phyloP scores from a whole-genome alignment of 2,329 filamentous ascomycete genomes.

The Colletotrichum tropicicola region DNA sequence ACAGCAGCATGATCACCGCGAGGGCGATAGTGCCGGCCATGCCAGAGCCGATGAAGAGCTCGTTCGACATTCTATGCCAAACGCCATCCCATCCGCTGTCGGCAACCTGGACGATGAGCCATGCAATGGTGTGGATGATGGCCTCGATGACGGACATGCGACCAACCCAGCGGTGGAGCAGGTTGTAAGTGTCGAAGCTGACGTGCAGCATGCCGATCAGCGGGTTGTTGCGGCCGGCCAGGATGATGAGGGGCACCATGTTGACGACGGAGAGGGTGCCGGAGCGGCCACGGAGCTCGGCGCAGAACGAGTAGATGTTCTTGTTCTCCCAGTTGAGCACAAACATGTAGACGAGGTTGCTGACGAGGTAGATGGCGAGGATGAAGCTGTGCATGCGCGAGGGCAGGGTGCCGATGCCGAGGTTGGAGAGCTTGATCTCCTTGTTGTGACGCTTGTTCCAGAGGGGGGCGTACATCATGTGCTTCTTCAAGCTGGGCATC shows the following conservation, averaged over 20 bases:
- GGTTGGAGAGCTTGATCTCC: conserved; percentile 69
- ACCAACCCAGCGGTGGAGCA: conserved; percentile 76
- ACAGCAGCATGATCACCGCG: conserved; percentile 72
- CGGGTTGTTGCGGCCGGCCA: conserved; percentile 93
- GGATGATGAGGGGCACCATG: conserved; percentile 88
- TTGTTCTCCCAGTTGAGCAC: conserved; percentile 66
- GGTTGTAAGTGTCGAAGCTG: conserved; percentile 97
- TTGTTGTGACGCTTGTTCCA: conserved; percentile 73
- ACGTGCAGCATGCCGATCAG: conserved; percentile 83
- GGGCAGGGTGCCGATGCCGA: conserved; percentile 70
- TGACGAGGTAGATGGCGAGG: conserved; percentile 64
- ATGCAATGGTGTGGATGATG: conserved; percentile 75
- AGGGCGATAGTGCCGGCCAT: conserved; percentile 70
- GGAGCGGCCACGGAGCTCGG: conserved; percentile 85
- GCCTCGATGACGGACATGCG: conserved; percentile 76
- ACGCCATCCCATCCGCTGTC: conserved; percentile 71
- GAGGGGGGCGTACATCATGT: conserved; percentile 70
- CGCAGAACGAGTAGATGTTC: conserved; percentile 73
- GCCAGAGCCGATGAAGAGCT: conserved; percentile 73
- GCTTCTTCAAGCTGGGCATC: conserved; percentile 70
- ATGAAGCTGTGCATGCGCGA: conserved; percentile 70
- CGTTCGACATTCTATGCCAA: conserved; percentile 59
- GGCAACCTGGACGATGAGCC: conserved; percentile 76
- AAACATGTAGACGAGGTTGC: conserved; percentile 71
- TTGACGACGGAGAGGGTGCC: conserved; percentile 86